Percentiles rank a stretch among this genome's conserved stretches.
Conservation (phyloP, 345 rosid species). For the Murraya koenigii region DNA sequence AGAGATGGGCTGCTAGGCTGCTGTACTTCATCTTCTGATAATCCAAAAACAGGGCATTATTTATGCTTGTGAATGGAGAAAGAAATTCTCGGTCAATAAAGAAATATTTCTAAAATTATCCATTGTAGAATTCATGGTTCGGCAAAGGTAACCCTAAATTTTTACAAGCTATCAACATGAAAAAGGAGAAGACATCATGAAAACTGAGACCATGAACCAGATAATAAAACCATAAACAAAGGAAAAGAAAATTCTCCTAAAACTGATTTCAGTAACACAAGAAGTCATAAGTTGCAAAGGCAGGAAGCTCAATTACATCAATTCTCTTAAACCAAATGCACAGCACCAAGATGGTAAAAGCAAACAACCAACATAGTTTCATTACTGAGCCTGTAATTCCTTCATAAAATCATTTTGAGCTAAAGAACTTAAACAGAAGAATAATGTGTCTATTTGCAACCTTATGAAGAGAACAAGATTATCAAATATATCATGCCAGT, state of each 20-base stretch:
- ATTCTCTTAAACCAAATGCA: background rate
- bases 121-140: background rate
- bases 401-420: background rate
- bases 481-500: background rate
- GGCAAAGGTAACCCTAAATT: background rate
- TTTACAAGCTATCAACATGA: background rate
- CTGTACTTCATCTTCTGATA: slow-evolving; percentile 61
- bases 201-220: background rate
- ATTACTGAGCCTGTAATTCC: background rate
- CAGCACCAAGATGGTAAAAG: background rate
- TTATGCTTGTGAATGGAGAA: slow-evolving; percentile 3
- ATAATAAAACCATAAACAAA: background rate
- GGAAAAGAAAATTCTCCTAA: background rate
- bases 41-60: slow-evolving; percentile 15
- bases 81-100: background rate
- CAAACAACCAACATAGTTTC: background rate
- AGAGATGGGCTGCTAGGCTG: slow-evolving; percentile 94
- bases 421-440: background rate
- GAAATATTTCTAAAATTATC: background rate
- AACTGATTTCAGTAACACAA: background rate
- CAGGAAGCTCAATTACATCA: background rate
- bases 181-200: background rate
- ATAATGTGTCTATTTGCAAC: background rate
- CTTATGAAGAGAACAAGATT: background rate
- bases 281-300: background rate